A percentile compares a stretch with the other conserved stretches of the same genome.
These are phyloP conservation scores for Rubroboletus pulcherrimus DNA, from an alignment of 768 basidiomycete species.

Conservation along the genomic window DNA sequence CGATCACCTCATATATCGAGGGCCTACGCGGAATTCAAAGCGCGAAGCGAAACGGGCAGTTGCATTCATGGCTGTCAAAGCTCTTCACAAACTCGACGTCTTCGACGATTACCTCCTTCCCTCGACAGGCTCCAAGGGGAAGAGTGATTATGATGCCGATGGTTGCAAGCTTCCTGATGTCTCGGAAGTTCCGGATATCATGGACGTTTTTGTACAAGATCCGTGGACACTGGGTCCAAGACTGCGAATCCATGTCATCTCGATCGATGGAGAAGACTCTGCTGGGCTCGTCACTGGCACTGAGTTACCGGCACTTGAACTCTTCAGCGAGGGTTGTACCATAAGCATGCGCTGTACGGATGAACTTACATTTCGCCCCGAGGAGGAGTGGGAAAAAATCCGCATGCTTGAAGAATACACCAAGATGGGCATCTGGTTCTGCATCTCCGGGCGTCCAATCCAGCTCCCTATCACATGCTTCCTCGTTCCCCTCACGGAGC, in stretches of 20 bases:
- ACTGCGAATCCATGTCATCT: conserved; percentile 63
- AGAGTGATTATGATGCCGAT: conserved; percentile 51
- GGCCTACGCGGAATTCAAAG: conserved; percentile 62
- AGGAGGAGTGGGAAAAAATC: conserved; percentile 46
- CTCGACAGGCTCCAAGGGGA: conserved; percentile 47
- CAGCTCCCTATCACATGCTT: conserved; percentile 52
- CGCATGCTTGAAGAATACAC: conserved; percentile 64
- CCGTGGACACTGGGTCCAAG: conserved; percentile 59
- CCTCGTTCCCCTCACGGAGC: conserved; percentile 58
- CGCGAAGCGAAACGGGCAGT: conserved; percentile 81
- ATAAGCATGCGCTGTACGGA: conserved; percentile 42
- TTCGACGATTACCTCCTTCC: conserved; percentile 84
- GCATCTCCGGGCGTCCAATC: conserved; percentile 57
- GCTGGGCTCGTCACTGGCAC: conserved; percentile 71
- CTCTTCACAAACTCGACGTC: conserved; percentile 64
- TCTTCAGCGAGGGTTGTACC: conserved; percentile 34
- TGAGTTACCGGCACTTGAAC: conserved; percentile 43
- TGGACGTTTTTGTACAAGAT: conserved; percentile 60
- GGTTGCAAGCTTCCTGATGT: conserved; percentile 42
- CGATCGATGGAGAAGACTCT: conserved; percentile 43
- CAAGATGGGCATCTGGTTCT: conserved; percentile 55
- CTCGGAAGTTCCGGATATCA: conserved; percentile 45
- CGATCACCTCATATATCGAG: conserved; percentile 51
- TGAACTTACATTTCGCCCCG: conserved; percentile 45
- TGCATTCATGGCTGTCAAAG: conserved; percentile 73